phyloP scores from a whole-genome alignment of 2,329 filamentous ascomycete species.

The Cercospora zeae-maydis region DNA sequence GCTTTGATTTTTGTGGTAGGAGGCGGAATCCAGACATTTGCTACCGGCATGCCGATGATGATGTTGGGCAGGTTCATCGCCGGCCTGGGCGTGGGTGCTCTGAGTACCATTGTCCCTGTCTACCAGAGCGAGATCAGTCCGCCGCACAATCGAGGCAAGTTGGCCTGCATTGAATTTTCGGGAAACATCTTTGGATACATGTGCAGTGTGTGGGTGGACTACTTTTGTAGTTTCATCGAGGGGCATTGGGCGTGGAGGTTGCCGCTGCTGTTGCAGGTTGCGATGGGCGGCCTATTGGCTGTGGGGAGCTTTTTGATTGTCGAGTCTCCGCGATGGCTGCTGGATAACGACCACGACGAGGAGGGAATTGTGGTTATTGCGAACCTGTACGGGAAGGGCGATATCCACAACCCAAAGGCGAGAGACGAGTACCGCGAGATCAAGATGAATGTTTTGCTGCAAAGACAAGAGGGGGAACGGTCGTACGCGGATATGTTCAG shows the following conservation, averaged over 20 bases:
- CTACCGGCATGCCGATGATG: conserved; percentile 87
- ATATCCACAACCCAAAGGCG: conserved; percentile 89
- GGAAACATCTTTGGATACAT: conserved; percentile 96
- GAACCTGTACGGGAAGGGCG: conserved; percentile 91
- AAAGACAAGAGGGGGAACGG: conserved; percentile 91
- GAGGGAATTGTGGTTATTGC: conserved; percentile 98
- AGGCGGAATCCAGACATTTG: conserved; percentile 77
- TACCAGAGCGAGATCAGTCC: conserved; percentile 66
- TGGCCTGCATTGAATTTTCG: conserved; percentile 96
- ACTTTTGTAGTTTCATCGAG: conserved; percentile 88
- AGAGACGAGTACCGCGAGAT: conserved; percentile 97
- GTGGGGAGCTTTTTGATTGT: conserved; percentile 88
- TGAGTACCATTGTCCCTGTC: conserved; percentile 53
- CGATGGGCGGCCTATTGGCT: conserved; percentile 85
- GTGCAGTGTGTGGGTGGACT: conserved; percentile 97
- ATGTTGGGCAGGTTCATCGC: conserved; percentile 50
- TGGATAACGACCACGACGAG: conserved; percentile 97
- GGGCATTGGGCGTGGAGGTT: conserved; percentile 85
- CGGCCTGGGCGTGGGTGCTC: conserved; percentile 50
- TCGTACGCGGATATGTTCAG: conserved; percentile 93
- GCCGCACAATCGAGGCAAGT: conserved; percentile 89
- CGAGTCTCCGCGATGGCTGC: conserved; percentile 93
- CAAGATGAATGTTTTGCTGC: conserved; percentile 93
- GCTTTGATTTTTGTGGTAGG: conserved; percentile 83
- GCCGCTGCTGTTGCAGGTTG: conserved; percentile 84